These are phyloP conservation scores for Casuarina cunninghamiana DNA, from an alignment of 306 rosid species.

Conservation along the genomic window DNA sequence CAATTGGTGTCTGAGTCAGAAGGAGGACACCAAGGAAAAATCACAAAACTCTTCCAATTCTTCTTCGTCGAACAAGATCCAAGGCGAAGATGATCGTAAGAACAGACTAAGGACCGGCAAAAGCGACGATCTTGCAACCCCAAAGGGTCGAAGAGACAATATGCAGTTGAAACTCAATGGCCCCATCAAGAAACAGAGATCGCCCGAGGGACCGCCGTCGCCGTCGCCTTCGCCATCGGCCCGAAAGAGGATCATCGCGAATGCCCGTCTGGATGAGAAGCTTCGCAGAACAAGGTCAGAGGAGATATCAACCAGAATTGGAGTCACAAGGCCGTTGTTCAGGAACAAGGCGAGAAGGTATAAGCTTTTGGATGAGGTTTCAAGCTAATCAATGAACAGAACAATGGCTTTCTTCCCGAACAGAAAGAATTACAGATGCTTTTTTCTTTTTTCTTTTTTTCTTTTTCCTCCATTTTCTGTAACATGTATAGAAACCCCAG, in stretches of 20 bases:
- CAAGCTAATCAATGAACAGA: constrained; percentile 43
- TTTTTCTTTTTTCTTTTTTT: not conserved
- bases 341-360: constrained; percentile 95
- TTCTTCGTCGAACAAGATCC: constrained; percentile 51
- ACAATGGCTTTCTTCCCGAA: constrained; percentile 16
- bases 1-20: constrained; percentile 86
- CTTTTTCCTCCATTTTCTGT: not conserved
- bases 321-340: constrained; percentile 54
- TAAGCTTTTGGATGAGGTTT: constrained; percentile 94
- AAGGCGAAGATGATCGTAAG: constrained; percentile 21
- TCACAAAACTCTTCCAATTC: constrained; percentile 76
- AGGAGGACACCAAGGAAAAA: constrained; percentile 53
- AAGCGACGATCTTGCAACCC: constrained; percentile 2
- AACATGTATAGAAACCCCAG: not conserved
- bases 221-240: constrained; percentile 38
- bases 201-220: constrained; percentile 37
- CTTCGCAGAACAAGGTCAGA: constrained; percentile 66
- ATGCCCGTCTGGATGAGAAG: constrained; percentile 46
- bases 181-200: constrained; percentile 62
- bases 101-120: constrained; percentile 28
- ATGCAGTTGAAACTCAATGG: constrained; percentile 40
- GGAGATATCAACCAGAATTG: constrained; percentile 38
- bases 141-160: constrained; percentile 30
- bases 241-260: constrained; percentile 59
- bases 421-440: not conserved